A percentile compares a stretch with the other conserved stretches of the same genome.
These are phyloP conservation scores for Neonectria faginata DNA, from an alignment of 2,329 filamentous ascomycete genomes.

Conservation along the genomic window DNA sequence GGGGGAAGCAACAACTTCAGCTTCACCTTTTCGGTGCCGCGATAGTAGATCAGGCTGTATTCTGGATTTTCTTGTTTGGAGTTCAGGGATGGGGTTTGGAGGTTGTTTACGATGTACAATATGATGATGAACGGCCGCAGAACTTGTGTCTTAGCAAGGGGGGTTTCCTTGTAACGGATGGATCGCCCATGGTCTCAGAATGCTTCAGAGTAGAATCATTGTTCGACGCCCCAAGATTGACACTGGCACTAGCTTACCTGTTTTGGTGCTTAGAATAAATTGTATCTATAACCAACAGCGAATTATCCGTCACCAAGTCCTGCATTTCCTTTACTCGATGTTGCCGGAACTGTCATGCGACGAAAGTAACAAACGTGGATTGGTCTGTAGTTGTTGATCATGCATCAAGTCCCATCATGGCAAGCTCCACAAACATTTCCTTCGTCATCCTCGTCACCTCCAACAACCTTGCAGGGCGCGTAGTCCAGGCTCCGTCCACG, in stretches of 20 bases:
- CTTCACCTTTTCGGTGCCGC: conserved; percentile 43
- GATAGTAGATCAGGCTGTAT: conserved; percentile 13
- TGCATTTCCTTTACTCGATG: not conserved
- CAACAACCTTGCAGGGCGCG: conserved; percentile 36
- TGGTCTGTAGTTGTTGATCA: not conserved
- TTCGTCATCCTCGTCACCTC: conserved; percentile 37
- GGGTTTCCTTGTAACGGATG: not conserved
- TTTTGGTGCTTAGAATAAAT: not conserved
- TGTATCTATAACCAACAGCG: not conserved
- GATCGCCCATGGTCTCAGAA: conserved; percentile 26
- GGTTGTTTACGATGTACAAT: conserved; percentile 17
- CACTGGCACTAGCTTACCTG: not conserved
- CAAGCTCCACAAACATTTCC: conserved; percentile 38
- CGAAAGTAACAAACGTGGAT: too few relatives aligned
- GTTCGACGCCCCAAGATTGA: conserved; percentile 10
- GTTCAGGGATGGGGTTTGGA: conserved; percentile 25
- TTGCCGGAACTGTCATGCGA: too few relatives aligned
- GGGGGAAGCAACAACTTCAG: conserved; percentile 36
- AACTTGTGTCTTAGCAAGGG: conserved; percentile 10
- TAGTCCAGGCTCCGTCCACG: conserved; percentile 40
- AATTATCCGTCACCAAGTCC: not conserved
- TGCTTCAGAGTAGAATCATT: conserved; percentile 37
- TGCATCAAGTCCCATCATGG: conserved; percentile 38
- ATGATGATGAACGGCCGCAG: conserved; percentile 21
- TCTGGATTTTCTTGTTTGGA: conserved; percentile 19